These are phyloP conservation scores for Phytophthora cajani DNA, from an alignment of 352 stramenopile genomes.

Conservation along the genomic window DNA sequence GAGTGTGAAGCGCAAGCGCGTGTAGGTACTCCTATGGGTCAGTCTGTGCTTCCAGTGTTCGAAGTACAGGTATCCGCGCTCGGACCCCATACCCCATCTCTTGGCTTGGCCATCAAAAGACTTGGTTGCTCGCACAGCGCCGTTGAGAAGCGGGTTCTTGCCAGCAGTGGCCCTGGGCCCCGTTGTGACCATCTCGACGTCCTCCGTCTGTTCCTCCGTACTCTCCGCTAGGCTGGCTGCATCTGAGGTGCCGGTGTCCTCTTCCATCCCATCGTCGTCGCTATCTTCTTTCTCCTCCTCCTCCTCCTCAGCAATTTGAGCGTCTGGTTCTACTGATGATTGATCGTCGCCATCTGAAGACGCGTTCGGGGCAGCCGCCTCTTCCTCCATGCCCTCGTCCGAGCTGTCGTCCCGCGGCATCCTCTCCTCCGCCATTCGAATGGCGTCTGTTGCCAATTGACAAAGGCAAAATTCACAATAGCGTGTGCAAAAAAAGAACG, in stretches of 20 bases:
- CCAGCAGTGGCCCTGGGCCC: not conserved
- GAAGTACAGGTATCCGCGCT: slow-evolving; percentile 45
- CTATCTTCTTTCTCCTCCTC: slow-evolving; percentile 8
- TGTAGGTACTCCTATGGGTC: slow-evolving; percentile 36
- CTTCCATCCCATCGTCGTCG: slow-evolving; percentile 3
- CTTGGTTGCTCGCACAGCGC: slow-evolving; percentile 27
- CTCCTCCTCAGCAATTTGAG: slow-evolving; percentile 22
- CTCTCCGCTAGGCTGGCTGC: not conserved
- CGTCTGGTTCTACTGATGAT: not conserved
- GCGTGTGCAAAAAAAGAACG: slow-evolving; percentile 1
- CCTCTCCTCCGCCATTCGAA: slow-evolving; percentile 6
- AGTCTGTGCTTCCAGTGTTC: slow-evolving; percentile 57
- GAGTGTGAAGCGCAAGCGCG: slow-evolving; percentile 49
- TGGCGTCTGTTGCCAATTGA: not conserved
- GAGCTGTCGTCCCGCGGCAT: not conserved
- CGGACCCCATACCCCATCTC: not conserved
- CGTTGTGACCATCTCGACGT: not conserved
- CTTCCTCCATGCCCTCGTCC: not conserved
- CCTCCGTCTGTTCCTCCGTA: not conserved
- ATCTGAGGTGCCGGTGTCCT: not conserved
- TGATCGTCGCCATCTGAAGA: not conserved
- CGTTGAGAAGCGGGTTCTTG: slow-evolving; percentile 38
- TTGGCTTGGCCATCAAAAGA: slow-evolving; percentile 51
- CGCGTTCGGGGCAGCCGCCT: not conserved
- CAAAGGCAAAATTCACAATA: slow-evolving; percentile 2